Conservation (phyloP, 768 basidiomycete genomes). For the Boletus pseudo-olivaceus region DNA sequence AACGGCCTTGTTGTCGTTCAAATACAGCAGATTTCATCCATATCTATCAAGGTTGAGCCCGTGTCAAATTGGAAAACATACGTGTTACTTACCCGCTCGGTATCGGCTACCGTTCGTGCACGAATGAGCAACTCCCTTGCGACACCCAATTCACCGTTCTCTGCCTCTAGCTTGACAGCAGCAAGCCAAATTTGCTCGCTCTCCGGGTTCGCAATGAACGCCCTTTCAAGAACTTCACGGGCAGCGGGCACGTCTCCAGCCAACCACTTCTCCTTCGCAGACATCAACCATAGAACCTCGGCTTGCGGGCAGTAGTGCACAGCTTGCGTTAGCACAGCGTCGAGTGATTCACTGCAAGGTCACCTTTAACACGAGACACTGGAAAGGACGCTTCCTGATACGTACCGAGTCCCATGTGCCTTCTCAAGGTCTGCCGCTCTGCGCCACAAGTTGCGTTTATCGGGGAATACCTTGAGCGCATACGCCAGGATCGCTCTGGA, state of each 20-base stretch:
- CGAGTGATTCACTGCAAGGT: slow-evolving; percentile 62
- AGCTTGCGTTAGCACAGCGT: slow-evolving; percentile 77
- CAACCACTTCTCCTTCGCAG: slow-evolving; percentile 96
- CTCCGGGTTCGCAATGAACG: slow-evolving; percentile 93
- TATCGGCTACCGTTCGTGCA: slow-evolving; percentile 87
- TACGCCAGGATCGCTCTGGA: slow-evolving; percentile 89
- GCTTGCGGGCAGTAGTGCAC: slow-evolving; percentile 92
- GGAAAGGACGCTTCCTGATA: neutral
- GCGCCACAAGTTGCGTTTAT: slow-evolving; percentile 81
- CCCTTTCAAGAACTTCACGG: slow-evolving; percentile 80
- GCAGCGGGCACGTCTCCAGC: slow-evolving; percentile 87
- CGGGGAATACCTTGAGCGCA: slow-evolving; percentile 87
- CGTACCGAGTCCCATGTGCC: slow-evolving; percentile 76
- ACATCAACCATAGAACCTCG: slow-evolving; percentile 97
- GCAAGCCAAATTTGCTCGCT: slow-evolving; percentile 98
- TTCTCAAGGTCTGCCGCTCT: slow-evolving; percentile 93
- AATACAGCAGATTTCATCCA: slow-evolving; percentile 99
- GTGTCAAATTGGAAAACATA: neutral
- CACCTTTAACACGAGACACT: neutral
- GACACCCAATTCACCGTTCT: slow-evolving; percentile 86
- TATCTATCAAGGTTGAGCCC: slow-evolving; percentile 53
- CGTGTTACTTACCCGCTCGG: slow-evolving; percentile 65
- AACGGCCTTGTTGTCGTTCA: slow-evolving; percentile 82
- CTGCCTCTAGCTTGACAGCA: slow-evolving; percentile 94
- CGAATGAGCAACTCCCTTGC: slow-evolving; percentile 85